phyloP scores from a whole-genome alignment of 1,284 basidiomycete genomes.

The Stygiomarasmius scandens region DNA sequence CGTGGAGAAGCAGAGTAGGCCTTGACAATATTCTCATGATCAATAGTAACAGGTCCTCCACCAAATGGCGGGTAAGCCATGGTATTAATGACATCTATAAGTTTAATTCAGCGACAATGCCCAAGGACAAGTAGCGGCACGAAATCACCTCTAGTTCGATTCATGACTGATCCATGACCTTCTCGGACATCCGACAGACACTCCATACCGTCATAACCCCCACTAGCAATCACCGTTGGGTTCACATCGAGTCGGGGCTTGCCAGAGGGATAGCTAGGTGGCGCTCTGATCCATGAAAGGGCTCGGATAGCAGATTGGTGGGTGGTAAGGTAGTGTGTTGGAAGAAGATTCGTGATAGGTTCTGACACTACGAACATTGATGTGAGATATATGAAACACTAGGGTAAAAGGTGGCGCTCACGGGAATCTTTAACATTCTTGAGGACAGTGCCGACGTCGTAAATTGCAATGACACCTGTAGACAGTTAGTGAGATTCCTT shows the following conservation, averaged over 20 bases:
- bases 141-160: slow-evolving; percentile 70
- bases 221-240: slow-evolving; percentile 73
- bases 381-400: not conserved
- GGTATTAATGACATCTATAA: slow-evolving; percentile 67
- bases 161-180: slow-evolving; percentile 61
- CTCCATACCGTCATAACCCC: slow-evolving; percentile 78
- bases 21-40: slow-evolving; percentile 79
- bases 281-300: slow-evolving; percentile 71
- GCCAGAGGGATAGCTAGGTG: slow-evolving; percentile 55
- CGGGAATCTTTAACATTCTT: slow-evolving; percentile 32
- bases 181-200: slow-evolving; percentile 77
- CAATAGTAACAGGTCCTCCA: slow-evolving; percentile 71
- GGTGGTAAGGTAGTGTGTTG: slow-evolving; percentile 69
- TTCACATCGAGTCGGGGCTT: slow-evolving; percentile 48
- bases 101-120: not conserved
- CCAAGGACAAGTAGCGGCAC: not conserved
- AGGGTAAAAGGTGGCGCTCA: slow-evolving; percentile 13
- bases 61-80: slow-evolving; percentile 66
- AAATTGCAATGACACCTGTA: slow-evolving; percentile 75
- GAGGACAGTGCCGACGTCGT: slow-evolving; percentile 64
- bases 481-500: not conserved
- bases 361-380: slow-evolving; percentile 16
- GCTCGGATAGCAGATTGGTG: slow-evolving; percentile 82
- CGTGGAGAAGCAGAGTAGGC: slow-evolving; percentile 69
- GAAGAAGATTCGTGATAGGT: slow-evolving; percentile 50